phyloP scores from a whole-genome alignment of 257 asterid species.

The Cordia subcordata region DNA sequence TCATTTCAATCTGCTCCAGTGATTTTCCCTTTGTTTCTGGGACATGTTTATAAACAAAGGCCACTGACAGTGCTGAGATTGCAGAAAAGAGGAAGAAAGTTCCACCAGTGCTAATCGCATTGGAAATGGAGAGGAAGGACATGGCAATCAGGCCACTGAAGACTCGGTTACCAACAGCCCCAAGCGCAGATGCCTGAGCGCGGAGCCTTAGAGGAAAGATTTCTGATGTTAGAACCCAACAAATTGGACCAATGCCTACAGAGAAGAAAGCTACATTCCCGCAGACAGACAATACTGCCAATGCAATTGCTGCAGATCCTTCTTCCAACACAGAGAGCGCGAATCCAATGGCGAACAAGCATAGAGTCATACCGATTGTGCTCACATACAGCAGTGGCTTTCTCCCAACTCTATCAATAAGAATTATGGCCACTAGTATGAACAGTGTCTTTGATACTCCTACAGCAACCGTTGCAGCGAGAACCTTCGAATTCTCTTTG shows the following conservation, averaged over 20 bases:
- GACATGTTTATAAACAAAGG: constrained; percentile 45
- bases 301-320: constrained; percentile 37
- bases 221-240: constrained; percentile 89
- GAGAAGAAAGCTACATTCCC: constrained; percentile 91
- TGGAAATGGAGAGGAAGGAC: constrained; percentile 85
- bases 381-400: constrained; percentile 85
- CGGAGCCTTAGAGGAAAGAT: constrained; percentile 75
- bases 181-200: constrained; percentile 87
- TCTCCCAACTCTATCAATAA: constrained; percentile 71
- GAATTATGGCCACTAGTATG: constrained; percentile 57
- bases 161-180: constrained; percentile 81
- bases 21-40: constrained; percentile 96
- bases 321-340: constrained; percentile 40
- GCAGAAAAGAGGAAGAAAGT: constrained; percentile 58
- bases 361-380: constrained; percentile 81
- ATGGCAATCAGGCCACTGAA: constrained; percentile 82
- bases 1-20: constrained; percentile 68
- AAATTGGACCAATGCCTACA: constrained; percentile 77
- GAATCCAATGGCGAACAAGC: constrained; percentile 48
- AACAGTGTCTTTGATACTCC: constrained; percentile 72
- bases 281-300: constrained; percentile 56
- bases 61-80: constrained; percentile 52
- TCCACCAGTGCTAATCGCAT: constrained; percentile 58
- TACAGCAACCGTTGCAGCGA: constrained; percentile 90
- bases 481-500: constrained; percentile 49